A percentile compares a stretch with the other conserved stretches of the same genome.
phyloP scores from a whole-genome alignment of 2,329 filamentous ascomycete species.

The Fusarium papillatum region DNA sequence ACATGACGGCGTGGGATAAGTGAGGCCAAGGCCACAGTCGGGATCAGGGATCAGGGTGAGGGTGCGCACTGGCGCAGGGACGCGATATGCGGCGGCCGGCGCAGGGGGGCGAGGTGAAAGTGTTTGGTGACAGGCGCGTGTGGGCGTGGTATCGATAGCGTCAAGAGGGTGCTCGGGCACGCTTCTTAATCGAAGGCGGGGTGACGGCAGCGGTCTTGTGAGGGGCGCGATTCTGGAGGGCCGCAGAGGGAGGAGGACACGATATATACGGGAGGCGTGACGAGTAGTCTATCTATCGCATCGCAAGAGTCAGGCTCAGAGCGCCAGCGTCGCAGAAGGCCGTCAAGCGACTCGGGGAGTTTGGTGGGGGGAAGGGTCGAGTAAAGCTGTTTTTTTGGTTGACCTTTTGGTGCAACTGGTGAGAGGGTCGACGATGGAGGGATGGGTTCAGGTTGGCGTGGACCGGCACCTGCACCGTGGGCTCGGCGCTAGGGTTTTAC shows the following conservation, averaged over 20 bases:
- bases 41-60: constrained; percentile 20
- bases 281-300: constrained; percentile 7
- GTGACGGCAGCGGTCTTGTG: constrained; percentile 39
- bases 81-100: constrained; percentile 7
- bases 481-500: constrained; percentile 42
- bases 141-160: constrained; percentile 40
- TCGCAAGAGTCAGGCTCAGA: constrained; percentile 5
- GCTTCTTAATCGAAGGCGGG: constrained; percentile 37
- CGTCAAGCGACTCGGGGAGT: background rate
- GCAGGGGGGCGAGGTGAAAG: constrained; percentile 21
- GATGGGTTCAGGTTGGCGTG: constrained; percentile 8
- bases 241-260: background rate
- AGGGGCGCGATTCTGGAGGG: constrained; percentile 35
- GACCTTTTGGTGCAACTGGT: constrained; percentile 32
- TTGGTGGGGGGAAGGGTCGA: background rate
- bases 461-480: constrained; percentile 16
- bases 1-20: constrained; percentile 58
- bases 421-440: constrained; percentile 9
- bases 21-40: constrained; percentile 15
- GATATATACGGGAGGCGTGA: background rate
- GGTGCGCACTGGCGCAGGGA: constrained; percentile 28
- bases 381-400: constrained; percentile 21
- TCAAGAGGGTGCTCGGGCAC: constrained; percentile 3
- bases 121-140: constrained; percentile 12
- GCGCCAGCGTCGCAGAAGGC: constrained; percentile 25